These are phyloP conservation scores for Drechslerella dactyloides DNA, from an alignment of 2,329 filamentous ascomycete genomes.

Conservation along the genomic window DNA sequence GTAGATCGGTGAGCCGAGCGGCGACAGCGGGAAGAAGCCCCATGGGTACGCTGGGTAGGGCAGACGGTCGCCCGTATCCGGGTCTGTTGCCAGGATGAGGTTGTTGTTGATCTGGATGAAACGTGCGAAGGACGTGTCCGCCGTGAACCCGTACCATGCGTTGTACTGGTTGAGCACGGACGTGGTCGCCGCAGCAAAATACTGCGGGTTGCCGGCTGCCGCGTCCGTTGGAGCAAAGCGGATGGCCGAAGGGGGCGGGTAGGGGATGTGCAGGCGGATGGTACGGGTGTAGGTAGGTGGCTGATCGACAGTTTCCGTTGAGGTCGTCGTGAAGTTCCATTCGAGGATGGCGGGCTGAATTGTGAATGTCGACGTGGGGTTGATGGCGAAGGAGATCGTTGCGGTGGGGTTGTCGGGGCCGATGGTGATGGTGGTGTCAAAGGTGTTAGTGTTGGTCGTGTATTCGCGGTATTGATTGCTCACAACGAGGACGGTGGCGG, in stretches of 20 bases:
- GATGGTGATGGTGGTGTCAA: constrained; percentile 28
- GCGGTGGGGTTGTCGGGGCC: constrained; percentile 41
- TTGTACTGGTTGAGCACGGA: neutral
- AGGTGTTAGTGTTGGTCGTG: constrained; percentile 6
- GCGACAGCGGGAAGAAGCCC: constrained; percentile 8
- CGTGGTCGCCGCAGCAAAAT: constrained; percentile 18
- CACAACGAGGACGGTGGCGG: constrained; percentile 20
- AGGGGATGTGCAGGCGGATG: constrained; percentile 16
- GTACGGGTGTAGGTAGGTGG: constrained; percentile 32
- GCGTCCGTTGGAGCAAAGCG: constrained; percentile 30
- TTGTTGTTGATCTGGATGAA: constrained; percentile 29
- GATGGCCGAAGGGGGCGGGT: constrained; percentile 24
- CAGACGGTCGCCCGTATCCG: constrained; percentile 20
- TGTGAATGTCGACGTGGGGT: constrained; percentile 17
- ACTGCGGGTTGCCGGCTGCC: constrained; percentile 10
- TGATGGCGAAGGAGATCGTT: constrained; percentile 28
- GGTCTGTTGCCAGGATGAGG: constrained; percentile 38
- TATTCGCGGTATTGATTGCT: constrained; percentile 18
- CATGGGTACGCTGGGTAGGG: constrained; percentile 12
- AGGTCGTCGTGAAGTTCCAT: constrained; percentile 23
- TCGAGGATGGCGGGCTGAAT: neutral
- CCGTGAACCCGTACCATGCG: constrained; percentile 13
- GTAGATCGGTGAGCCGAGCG: constrained; percentile 8
- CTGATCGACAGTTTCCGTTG: constrained; percentile 15
- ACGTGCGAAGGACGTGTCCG: constrained; percentile 9